A percentile compares a stretch with the other conserved stretches of the same genome.
These are phyloP conservation scores for Flueggea neowawraea DNA, from an alignment of 441 rosid genomes.

Conservation along the genomic window DNA sequence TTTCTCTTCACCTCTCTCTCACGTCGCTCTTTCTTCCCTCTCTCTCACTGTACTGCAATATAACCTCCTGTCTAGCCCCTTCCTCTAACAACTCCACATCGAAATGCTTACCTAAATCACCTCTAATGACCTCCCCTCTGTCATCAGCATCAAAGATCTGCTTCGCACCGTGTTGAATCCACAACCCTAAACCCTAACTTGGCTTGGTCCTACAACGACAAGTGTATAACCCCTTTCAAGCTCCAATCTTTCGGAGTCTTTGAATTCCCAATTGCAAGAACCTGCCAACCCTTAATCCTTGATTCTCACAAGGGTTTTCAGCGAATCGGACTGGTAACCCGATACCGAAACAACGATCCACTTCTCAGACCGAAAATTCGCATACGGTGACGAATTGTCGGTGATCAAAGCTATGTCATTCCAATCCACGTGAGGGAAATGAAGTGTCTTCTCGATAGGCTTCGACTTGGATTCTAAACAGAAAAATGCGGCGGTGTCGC, in stretches of 20 bases:
- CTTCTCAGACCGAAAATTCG: slow-evolving; percentile 63
- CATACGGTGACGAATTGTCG: slow-evolving; percentile 58
- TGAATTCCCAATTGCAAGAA: slow-evolving; percentile 78
- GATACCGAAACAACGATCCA: slow-evolving; percentile 87
- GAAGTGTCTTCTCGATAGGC: slow-evolving; percentile 41
- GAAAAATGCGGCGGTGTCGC: slow-evolving; percentile 54
- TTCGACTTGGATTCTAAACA: slow-evolving; percentile 54
- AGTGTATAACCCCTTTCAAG: slow-evolving; percentile 73
- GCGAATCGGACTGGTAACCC: slow-evolving; percentile 59
- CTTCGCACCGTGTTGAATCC: slow-evolving; percentile 88
- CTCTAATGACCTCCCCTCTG: slow-evolving; percentile 80
- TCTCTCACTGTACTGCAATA: slow-evolving; percentile 84
- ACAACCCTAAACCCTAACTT: slow-evolving; percentile 59
- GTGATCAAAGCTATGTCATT: slow-evolving; percentile 41
- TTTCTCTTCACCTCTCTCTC: no score
- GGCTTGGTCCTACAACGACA: slow-evolving; percentile 81
- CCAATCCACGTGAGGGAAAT: slow-evolving; percentile 65
- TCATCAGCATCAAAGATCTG: slow-evolving; percentile 88
- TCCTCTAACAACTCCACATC: slow-evolving; percentile 83
- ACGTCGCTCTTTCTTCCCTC: no score
- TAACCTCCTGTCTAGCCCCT: slow-evolving; percentile 67
- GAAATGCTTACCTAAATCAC: slow-evolving; percentile 76
- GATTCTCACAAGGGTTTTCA: slow-evolving; percentile 53
- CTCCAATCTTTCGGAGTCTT: slow-evolving; percentile 74
- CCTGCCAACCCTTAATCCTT: slow-evolving; percentile 89